Conservation (phyloP, 2,329 filamentous ascomycete species). For the Bipolaris gigantea region DNA sequence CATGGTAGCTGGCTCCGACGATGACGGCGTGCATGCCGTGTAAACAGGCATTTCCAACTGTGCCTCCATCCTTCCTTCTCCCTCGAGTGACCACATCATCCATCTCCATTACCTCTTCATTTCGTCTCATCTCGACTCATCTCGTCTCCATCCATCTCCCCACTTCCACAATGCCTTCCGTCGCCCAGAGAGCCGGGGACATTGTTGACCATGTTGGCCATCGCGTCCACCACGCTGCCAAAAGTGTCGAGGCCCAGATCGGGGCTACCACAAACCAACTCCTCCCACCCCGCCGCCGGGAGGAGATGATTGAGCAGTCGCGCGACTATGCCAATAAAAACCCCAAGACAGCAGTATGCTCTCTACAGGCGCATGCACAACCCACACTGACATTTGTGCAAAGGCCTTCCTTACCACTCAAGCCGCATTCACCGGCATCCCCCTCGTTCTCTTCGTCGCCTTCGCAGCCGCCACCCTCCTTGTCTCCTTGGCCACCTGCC, state of each 20-base stretch:
- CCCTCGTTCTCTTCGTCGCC: conserved; percentile 67
- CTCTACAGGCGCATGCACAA: background rate
- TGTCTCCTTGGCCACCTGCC: conserved; percentile 63
- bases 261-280: conserved; percentile 52
- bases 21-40: background rate
- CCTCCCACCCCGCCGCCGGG: conserved; percentile 64
- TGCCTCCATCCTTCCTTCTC: background rate
- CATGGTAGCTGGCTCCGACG: background rate
- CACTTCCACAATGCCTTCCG: conserved; percentile 18
- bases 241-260: conserved; percentile 25
- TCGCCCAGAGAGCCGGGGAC: conserved; percentile 30
- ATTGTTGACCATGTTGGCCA: conserved; percentile 27
- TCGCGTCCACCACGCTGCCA: conserved; percentile 18
- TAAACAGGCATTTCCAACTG: too few species aligned
- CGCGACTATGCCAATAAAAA: conserved; percentile 62
- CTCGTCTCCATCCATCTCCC: background rate
- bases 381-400: background rate
- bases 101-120: conserved; percentile 1
- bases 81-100: background rate
- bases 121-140: background rate
- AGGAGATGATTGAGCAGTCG: conserved; percentile 57
- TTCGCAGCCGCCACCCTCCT: conserved; percentile 66
- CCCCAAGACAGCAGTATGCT: conserved; percentile 69
- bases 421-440: conserved; percentile 65
- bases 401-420: conserved; percentile 71